Evolutionary conservation across 768 basidiomycete genomes (phyloP).

Genomic region (Mycena amicta): DNA sequence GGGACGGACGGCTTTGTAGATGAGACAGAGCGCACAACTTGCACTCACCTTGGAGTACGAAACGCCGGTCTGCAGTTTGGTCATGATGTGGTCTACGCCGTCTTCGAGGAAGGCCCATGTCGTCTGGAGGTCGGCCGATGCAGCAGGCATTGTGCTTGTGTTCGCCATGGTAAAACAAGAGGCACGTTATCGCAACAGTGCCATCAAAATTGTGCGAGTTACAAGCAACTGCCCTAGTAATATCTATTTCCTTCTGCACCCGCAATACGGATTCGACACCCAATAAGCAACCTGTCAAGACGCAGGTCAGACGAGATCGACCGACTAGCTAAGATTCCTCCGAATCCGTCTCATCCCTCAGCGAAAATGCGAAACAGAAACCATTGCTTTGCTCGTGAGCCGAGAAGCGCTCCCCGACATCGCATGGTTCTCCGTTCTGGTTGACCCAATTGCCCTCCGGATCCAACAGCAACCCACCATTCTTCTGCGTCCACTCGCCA

Average conservation of each 20-base stretch:
- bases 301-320: no score
- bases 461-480: background rate
- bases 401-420: background rate
- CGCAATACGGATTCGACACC: no score
- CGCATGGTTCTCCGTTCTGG: background rate
- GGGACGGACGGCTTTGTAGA: conserved; percentile 23
- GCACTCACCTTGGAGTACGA: conserved; percentile 68
- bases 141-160: conserved; percentile 60
- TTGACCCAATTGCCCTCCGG: background rate
- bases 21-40: background rate
- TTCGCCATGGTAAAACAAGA: conserved; percentile 31
- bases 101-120: conserved; percentile 90
- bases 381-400: no score
- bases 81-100: conserved; percentile 91
- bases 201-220: background rate
- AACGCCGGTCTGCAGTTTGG: conserved; percentile 84
- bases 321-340: no score
- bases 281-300: no score
- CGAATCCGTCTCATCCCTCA: no score
- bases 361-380: no score
- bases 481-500: background rate
- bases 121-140: conserved; percentile 73
- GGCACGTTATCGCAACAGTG: conserved; percentile 17
- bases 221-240: background rate
- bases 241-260: background rate